phyloP scores from a whole-genome alignment of 108 stramenopile genomes.

The Pseudonitzschia pungens region DNA sequence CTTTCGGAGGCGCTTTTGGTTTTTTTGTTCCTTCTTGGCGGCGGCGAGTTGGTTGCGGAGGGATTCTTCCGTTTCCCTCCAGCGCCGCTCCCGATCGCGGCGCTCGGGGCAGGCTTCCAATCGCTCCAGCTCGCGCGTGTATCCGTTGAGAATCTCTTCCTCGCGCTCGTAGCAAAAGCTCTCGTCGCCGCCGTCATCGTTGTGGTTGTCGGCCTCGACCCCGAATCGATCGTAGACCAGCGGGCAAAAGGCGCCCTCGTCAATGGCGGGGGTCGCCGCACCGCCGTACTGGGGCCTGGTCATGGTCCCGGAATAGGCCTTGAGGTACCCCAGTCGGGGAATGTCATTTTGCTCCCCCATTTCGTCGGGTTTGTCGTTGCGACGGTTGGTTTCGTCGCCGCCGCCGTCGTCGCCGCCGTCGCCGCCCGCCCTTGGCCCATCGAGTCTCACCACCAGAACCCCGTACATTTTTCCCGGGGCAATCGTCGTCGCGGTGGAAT shows the following conservation, averaged over 20 bases:
- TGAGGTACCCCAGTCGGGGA: constrained; percentile 21
- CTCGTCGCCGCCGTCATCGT: background rate
- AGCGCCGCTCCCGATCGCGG: background rate
- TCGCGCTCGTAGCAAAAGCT: constrained; percentile 15
- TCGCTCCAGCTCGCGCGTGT: constrained; percentile 15
- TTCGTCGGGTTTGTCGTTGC: background rate
- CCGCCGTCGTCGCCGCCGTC: too few relatives aligned
- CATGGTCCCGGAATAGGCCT: constrained; percentile 31
- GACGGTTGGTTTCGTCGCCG: too few relatives aligned
- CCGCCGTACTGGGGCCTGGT: constrained; percentile 7
- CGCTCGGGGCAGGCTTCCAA: constrained; percentile 8
- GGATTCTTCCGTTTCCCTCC: background rate
- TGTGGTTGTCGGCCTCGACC: background rate
- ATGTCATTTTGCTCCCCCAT: background rate
- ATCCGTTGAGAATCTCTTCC: constrained; percentile 17
- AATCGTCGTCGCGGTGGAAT: background rate
- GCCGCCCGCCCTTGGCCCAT: background rate
- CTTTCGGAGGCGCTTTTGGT: constrained; percentile 16
- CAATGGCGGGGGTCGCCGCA: background rate
- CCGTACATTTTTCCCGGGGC: constrained; percentile 35
- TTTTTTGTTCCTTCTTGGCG: constrained; percentile 16
- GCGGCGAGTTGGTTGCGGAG: background rate
- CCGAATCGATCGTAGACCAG: constrained; percentile 24
- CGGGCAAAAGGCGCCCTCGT: constrained; percentile 14
- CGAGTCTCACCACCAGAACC: constrained; percentile 20